Conservation (phyloP, 768 basidiomycete genomes). For the Leccinum uliginosum region DNA sequence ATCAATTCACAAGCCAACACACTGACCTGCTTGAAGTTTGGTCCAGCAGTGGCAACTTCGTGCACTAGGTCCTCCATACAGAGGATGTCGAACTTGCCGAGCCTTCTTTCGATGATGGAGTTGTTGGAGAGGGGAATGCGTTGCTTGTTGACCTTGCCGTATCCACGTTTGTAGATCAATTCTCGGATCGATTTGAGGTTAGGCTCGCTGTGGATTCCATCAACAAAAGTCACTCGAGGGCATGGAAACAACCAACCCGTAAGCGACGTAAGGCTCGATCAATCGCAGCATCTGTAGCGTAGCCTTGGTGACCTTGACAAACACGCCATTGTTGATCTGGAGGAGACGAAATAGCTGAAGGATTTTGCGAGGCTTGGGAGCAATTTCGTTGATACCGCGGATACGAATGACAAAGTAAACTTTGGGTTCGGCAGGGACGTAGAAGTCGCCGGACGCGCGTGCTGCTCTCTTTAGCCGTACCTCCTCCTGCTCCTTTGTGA, state of each 20-base stretch:
- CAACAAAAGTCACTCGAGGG: neutral
- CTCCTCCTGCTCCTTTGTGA: constrained; percentile 90
- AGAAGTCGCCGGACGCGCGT: constrained; percentile 90
- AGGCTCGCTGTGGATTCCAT: constrained; percentile 60
- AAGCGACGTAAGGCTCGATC: constrained; percentile 95
- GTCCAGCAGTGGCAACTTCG: constrained; percentile 92
- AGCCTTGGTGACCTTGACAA: constrained; percentile 94
- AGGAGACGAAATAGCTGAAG: constrained; percentile 96
- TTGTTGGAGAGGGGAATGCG: constrained; percentile 95
- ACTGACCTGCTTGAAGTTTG: constrained; percentile 97
- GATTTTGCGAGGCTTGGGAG: constrained; percentile 99
- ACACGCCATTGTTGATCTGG: constrained; percentile 99
- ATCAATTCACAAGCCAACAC: neutral
- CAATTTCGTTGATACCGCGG: constrained; percentile 99
- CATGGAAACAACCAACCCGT: constrained; percentile 59
- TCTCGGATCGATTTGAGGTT: constrained; percentile 97
- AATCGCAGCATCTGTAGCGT: constrained; percentile 98
- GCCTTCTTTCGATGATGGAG: constrained; percentile 81
- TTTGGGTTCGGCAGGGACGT: constrained; percentile 95
- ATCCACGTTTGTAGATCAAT: constrained; percentile 98
- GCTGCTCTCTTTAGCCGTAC: constrained; percentile 92
- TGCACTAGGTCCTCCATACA: constrained; percentile 97
- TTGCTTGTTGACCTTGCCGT: constrained; percentile 97
- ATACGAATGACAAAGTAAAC: constrained; percentile 98
- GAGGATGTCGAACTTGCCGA: constrained; percentile 94